These are phyloP conservation scores for Phytophthora quininea DNA, from an alignment of 352 stramenopile species.

Conservation along the genomic window DNA sequence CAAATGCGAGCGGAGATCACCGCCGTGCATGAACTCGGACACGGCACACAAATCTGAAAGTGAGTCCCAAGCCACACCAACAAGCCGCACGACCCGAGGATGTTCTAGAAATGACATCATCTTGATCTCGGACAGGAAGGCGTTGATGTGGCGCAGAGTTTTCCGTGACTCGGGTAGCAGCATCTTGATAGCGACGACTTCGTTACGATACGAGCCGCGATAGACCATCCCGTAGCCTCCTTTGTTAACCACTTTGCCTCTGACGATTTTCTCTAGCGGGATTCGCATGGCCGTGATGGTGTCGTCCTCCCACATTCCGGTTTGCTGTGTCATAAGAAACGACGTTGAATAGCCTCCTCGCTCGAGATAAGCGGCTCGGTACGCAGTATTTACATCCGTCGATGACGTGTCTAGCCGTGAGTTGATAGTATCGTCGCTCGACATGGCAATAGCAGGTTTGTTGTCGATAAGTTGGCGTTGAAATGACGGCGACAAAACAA, in stretches of 20 bases:
- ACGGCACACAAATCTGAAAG: slow-evolving; percentile 49
- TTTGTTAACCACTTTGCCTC: slow-evolving; percentile 29
- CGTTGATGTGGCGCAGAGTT: slow-evolving; percentile 40
- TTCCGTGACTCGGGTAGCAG: slow-evolving; percentile 39
- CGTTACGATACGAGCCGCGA: slow-evolving; percentile 37
- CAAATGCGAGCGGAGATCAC: slow-evolving; percentile 46
- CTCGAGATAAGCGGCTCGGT: slow-evolving; percentile 2
- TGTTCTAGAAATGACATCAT: slow-evolving; percentile 51
- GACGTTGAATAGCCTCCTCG: slow-evolving; percentile 9
- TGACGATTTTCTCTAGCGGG: slow-evolving; percentile 37
- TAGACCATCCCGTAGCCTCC: slow-evolving; percentile 62
- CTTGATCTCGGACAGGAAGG: slow-evolving; percentile 55
- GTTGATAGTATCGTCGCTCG: slow-evolving; percentile 23
- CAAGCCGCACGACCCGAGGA: slow-evolving; percentile 43
- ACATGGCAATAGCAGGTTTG: not conserved
- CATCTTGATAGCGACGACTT: slow-evolving; percentile 56
- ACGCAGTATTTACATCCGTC: slow-evolving; percentile 21
- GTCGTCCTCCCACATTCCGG: slow-evolving; percentile 39
- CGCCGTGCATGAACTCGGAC: slow-evolving; percentile 50
- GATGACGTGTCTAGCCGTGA: slow-evolving; percentile 33
- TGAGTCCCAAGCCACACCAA: slow-evolving; percentile 59
- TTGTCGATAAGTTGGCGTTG: slow-evolving; percentile 19
- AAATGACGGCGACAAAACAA: not conserved
- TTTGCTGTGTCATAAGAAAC: slow-evolving; percentile 19
- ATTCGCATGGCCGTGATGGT: slow-evolving; percentile 44